Evolutionary conservation across 1,139 yeast genomes (phyloP).

Genomic region (Taiozyma sp.): DNA sequence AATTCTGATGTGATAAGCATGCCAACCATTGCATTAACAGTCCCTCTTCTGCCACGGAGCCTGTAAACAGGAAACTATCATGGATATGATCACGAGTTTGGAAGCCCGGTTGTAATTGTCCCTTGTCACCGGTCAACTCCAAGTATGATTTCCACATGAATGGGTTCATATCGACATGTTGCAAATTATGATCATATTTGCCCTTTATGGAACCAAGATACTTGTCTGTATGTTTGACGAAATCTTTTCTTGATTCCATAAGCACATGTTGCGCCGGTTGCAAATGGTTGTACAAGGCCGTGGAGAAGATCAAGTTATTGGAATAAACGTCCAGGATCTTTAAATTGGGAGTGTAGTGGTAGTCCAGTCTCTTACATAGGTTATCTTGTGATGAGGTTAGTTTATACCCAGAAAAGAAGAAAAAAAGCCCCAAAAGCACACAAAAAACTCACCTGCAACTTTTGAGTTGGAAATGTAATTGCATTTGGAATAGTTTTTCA

Average conservation of each 20-base stretch:
- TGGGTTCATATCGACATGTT: constrained; percentile 37
- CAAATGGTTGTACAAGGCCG: constrained; percentile 13
- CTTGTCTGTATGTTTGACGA: constrained; percentile 3
- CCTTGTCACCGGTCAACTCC: constrained; percentile 35
- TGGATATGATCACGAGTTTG: constrained; percentile 46
- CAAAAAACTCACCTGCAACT: constrained; percentile 1
- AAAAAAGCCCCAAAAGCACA: too few species aligned
- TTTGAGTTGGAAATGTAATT: constrained; percentile 1
- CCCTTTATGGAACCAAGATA: constrained; percentile 26
- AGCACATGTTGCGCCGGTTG: constrained; percentile 15
- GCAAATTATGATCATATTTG: constrained; percentile 14
- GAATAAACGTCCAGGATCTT: constrained; percentile 17
- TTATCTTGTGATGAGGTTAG: background rate
- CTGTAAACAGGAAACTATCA: constrained; percentile 48
- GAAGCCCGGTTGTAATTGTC: constrained; percentile 34
- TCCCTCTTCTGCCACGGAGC: constrained; percentile 47
- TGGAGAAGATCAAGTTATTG: constrained; percentile 15
- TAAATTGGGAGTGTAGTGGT: constrained; percentile 5
- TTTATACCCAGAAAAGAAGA: background rate
- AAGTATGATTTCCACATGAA: constrained; percentile 60
- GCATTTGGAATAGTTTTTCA: constrained; percentile 6
- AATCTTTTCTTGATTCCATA: constrained; percentile 15
- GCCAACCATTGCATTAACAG: constrained; percentile 71
- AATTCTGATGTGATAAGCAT: constrained; percentile 63
- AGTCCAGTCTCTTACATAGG: background rate